Evolutionary conservation across 2,329 filamentous ascomycete genomes (phyloP), one percentile per base, ranked within the genome.

Genomic region (Sporothrix brunneoviolacea): DNA sequence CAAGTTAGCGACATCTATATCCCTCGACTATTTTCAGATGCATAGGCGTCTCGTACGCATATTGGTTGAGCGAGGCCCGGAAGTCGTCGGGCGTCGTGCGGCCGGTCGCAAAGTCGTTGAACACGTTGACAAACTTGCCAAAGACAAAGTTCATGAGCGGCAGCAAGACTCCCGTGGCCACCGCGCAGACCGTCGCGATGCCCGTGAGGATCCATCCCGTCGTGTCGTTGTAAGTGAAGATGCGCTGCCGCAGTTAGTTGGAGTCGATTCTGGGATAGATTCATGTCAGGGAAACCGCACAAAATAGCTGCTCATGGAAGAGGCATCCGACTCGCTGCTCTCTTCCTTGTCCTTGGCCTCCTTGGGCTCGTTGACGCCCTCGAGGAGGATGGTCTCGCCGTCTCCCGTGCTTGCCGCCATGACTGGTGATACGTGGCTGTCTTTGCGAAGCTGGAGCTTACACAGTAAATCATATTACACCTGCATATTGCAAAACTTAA

Each of bases 161-260:
- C n/a, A n/a, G n/a, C n/a, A n/a, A n/a, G n/a, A n/a, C n/a, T n/a
- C n/a, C n/a, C n/a, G n/a, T n/a, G 8, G 60, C 65, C 16, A 71
- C 58, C 63, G 69, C 67, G 53, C 61, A 65, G 16, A 67, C 9
- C 15, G 67, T 55, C 19, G 69, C 66, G 16, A 68, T 47, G 18
- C 38, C 43, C 45, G 70, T 70, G 41, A 69, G 55, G 16, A 60
- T 35, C 66, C 68, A 71, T 48, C 68, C 68, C 4, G 57, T 15
- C 6, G 54, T 51, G 51, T 72, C 66, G 41, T 67, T 70, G 59
- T 71, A 72, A 9, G 54, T 57, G 32, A 58, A 58, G 15, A 59
- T 48, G 10, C 57, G 54, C 55, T 57, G 27, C 15, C 33, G 3
- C 32, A 8, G 18, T 22, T 8, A 22, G 19, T 44, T 33, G 32